These are phyloP conservation scores for Canna indica DNA, from an alignment of 176 grass and related monocot species.

Conservation along the genomic window DNA sequence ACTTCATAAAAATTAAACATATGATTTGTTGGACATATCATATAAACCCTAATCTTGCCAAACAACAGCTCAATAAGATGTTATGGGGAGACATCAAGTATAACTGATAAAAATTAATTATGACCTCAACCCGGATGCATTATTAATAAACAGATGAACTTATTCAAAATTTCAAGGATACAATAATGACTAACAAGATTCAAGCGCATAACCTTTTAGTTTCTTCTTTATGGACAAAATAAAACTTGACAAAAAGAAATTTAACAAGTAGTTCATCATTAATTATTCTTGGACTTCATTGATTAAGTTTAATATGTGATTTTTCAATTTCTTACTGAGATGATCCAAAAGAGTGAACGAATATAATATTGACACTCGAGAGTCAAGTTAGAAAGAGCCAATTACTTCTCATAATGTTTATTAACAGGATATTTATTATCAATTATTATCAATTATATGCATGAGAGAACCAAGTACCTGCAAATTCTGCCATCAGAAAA, in stretches of 20 bases:
- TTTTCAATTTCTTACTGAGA: background rate
- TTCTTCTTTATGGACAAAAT: background rate
- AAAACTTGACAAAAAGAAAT: background rate
- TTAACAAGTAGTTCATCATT: background rate
- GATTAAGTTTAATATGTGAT: background rate
- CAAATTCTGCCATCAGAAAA: conserved; percentile 85
- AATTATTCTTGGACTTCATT: background rate
- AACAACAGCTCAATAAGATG: background rate
- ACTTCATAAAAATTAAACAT: too few species aligned
- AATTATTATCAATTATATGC: background rate
- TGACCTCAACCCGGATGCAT: background rate
- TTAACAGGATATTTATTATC: background rate
- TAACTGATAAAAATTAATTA: background rate
- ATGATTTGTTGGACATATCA: background rate
- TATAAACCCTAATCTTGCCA: background rate
- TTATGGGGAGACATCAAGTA: background rate
- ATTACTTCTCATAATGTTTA: background rate
- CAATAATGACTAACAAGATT: background rate
- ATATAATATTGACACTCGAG: background rate
- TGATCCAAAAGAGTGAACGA: background rate
- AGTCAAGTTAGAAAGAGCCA: background rate
- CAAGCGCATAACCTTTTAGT: background rate
- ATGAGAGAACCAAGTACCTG: conserved; percentile 33
- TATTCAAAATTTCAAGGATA: background rate
- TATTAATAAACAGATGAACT: background rate